A percentile compares a stretch with the other conserved stretches of the same genome.
Evolutionary conservation across 2,329 filamentous ascomycete genomes (phyloP).

Genomic region (Arthrobotrys sphaeroides): DNA sequence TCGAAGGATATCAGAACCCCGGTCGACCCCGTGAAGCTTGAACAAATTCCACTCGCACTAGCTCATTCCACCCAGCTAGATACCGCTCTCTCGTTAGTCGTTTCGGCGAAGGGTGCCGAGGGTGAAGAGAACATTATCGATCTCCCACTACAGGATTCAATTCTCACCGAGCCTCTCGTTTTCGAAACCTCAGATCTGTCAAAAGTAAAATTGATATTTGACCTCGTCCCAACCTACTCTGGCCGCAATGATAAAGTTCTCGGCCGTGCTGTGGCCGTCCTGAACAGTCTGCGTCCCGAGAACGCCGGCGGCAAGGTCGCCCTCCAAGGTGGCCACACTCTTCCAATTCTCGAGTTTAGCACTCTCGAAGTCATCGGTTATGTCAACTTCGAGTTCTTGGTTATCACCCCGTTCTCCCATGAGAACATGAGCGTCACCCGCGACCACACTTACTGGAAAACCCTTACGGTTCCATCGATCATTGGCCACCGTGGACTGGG

Average conservation of each 20-base stretch:
- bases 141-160: constrained; percentile 90
- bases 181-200: constrained; percentile 81
- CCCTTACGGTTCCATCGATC: constrained; percentile 70
- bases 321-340: constrained; percentile 87
- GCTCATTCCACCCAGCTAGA: constrained; percentile 94
- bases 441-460: constrained; percentile 96
- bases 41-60: constrained; percentile 84
- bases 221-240: constrained; percentile 94
- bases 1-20: constrained; percentile 93
- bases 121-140: constrained; percentile 92
- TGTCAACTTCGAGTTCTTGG: constrained; percentile 95
- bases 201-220: constrained; percentile 89
- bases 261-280: constrained; percentile 84
- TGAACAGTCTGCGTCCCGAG: constrained; percentile 84
- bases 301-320: constrained; percentile 88
- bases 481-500: constrained; percentile 79
- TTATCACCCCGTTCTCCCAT: constrained; percentile 93
- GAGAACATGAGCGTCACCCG: constrained; percentile 92
- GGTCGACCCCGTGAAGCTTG: constrained; percentile 81
- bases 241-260: constrained; percentile 82
- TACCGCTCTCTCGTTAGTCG: constrained; percentile 88
- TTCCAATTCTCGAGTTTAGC: constrained; percentile 85
- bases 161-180: constrained; percentile 89
- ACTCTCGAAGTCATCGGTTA: constrained; percentile 83
- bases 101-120: constrained; percentile 83